phyloP scores from a whole-genome alignment of 768 basidiomycete species.

The Hydnomerulius pinastri region DNA sequence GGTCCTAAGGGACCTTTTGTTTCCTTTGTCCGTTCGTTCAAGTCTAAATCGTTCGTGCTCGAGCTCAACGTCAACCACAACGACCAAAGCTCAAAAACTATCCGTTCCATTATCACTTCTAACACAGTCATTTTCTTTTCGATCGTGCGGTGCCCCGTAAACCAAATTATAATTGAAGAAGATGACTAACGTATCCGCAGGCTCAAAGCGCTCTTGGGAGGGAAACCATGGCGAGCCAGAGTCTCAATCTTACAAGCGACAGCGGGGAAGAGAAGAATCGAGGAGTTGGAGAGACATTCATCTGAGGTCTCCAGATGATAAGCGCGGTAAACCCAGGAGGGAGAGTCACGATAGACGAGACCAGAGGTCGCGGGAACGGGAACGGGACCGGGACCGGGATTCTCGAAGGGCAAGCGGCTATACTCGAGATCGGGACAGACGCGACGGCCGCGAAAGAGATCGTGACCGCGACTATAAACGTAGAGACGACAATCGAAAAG shows the following conservation, averaged over 20 bases:
- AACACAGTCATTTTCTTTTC: slow-evolving; percentile 34
- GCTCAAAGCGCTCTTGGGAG: slow-evolving; percentile 80
- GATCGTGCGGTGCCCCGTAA: slow-evolving; percentile 86
- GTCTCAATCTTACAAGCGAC: slow-evolving; percentile 48
- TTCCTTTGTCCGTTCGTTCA: not conserved
- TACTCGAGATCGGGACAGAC: slow-evolving; percentile 30
- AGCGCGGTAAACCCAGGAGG: slow-evolving; percentile 32
- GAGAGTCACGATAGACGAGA: slow-evolving; percentile 39
- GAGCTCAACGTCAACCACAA: slow-evolving; percentile 1
- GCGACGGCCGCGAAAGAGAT: slow-evolving; percentile 26
- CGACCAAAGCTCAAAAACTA: not conserved
- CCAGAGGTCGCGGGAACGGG: slow-evolving; percentile 38
- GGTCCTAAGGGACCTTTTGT: not conserved
- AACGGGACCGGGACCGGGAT: slow-evolving; percentile 39
- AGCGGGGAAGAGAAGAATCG: slow-evolving; percentile 52
- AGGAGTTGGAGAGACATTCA: slow-evolving; percentile 75
- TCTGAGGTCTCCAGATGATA: slow-evolving; percentile 39
- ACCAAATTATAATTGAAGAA: slow-evolving; percentile 46
- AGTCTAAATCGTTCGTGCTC: not conserved
- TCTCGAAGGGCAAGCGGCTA: slow-evolving; percentile 34
- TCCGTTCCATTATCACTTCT: not conserved
- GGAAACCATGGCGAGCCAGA: slow-evolving; percentile 45
- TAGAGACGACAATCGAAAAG: slow-evolving; percentile 31
- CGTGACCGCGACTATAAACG: slow-evolving; percentile 29
- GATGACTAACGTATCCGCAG: slow-evolving; percentile 85